These are phyloP conservation scores for Ambrosia trifida DNA, from an alignment of 129 eudicot species.

Conservation along the genomic window DNA sequence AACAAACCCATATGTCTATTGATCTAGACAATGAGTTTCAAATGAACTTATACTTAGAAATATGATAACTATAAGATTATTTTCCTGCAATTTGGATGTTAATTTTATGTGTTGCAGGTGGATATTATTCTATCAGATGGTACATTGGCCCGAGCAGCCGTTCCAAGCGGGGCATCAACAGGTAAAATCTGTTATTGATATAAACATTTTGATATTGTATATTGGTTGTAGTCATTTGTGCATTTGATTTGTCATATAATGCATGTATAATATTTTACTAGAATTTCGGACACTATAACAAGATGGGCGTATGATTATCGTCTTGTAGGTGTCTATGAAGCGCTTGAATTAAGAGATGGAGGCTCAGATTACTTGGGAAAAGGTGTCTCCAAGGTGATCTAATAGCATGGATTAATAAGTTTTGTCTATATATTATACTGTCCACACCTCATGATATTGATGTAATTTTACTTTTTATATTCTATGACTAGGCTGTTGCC, in stretches of 20 bases:
- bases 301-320: not conserved
- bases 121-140: slow-evolving; percentile 69
- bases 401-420: not conserved
- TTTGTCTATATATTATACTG: not conserved
- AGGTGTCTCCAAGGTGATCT: slow-evolving; percentile 86
- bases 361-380: slow-evolving; percentile 96
- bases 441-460: not conserved
- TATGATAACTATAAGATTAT: not conserved
- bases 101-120: slow-evolving; percentile 46
- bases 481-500: slow-evolving; percentile 61
- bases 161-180: slow-evolving; percentile 99
- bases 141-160: slow-evolving; percentile 81
- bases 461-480: slow-evolving; percentile 19
- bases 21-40: not conserved
- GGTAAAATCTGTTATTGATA: slow-evolving; percentile 45
- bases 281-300: not conserved
- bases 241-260: not conserved
- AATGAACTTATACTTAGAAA: not conserved
- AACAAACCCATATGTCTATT: not conserved
- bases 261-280: not conserved
- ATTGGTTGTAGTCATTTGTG: not conserved
- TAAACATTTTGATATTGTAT: not conserved
- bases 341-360: slow-evolving; percentile 95
- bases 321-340: slow-evolving; percentile 79
- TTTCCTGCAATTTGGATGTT: slow-evolving; percentile 9